Evolutionary conservation across 305 asterid species (phyloP), one percentile per base, ranked within the genome.

Genomic region (Fraxinus floribunda): DNA sequence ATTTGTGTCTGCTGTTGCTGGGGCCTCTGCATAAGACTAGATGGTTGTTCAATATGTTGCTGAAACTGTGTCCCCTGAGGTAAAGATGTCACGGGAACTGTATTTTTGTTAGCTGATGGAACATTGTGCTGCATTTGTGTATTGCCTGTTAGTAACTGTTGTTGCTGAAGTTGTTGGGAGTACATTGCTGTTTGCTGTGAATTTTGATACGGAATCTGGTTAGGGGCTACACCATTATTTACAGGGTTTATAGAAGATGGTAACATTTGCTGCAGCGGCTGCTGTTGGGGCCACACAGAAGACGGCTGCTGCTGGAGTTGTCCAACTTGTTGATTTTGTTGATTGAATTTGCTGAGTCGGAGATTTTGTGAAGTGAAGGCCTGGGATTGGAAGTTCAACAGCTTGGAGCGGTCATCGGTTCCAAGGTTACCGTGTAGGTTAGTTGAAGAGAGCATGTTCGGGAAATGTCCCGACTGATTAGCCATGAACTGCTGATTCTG

Each of bases 321-420:
- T 78, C 85, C 78, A 78, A 88, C 84, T 77, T 86, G 94, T 79
- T 89, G 97, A 78, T 85, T 89, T 49, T 86, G 89, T 76, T 82
- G 90, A 80, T 84, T 93, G 26, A 84, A 81, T 85, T 93, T 93
- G 85, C 88, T 88, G 77, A 88, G 80, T 84, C 90, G 98, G 88
- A 92, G 90, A 89, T 86, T 91, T 4, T 85, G 82, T n/a, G 90
- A 81, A 80, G 90, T 62, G 46, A 91, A 72, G 77, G 87, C 81
- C 6, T 97, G 97, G 74, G 94, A 86, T 84, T 94, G 97, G 84
- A 95, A 95, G 89, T 83, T 94, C 88, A 94, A 80, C 49, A 93
- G 88, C 86, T 93, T 93, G 39, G 98, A 89, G 52, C 86, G 95
- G 79, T 95, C 97, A 30, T 92, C 95, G 0, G 83, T 26, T 64